Evolutionary conservation across 1,139 yeast species (phyloP), one percentile per base, ranked within the genome.

Genomic region (Saccharomycopsis hybrid): DNA sequence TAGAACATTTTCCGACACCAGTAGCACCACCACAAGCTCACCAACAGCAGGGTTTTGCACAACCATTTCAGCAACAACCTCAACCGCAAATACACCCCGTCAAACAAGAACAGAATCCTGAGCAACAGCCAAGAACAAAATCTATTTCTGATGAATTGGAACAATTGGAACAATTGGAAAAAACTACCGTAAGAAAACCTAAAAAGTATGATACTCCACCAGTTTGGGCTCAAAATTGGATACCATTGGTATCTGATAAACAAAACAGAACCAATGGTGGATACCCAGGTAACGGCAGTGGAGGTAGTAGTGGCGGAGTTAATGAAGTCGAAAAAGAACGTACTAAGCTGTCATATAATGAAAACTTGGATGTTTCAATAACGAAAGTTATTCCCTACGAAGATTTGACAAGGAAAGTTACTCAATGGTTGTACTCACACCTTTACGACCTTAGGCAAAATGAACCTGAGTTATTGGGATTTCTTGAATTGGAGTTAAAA

Each of bases 391-490:
- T 83, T 30, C 97, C 97, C 1, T 84, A 86, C 47, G 88, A 87
- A 58, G 92, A 88, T 58, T 71, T 87, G 48, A 85, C 92, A 3
- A 76, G 92, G 59, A 79, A 87, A 40, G 80, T 89, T 4, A 86
- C 95, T 13, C 88, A 85, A 59, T 89, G 97, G 97, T 74, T 89
- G 4, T 89, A 84, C 70, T 90, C 95, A 31, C 84, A 85, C 56
- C 73, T 88, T 51, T 73, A 74, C 43, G 82, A 83, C 38, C 72
- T 87, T 45, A 59, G 61, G 41, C 77, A 77, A 24, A 78, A 77
- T 11, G 77, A 74, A 30, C 76, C 79, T 56, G 44, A 47, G 2
- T 27, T 47, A 5, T 72, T 87, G 39, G 74, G 77, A 52, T 72
- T 71, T 59, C 74, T 88, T 25, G 97, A 89, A 66, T 70, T 89